These are phyloP conservation scores for Hebeloma cylindrosporum DNA, from an alignment of 768 basidiomycete species.

Conservation along the genomic window DNA sequence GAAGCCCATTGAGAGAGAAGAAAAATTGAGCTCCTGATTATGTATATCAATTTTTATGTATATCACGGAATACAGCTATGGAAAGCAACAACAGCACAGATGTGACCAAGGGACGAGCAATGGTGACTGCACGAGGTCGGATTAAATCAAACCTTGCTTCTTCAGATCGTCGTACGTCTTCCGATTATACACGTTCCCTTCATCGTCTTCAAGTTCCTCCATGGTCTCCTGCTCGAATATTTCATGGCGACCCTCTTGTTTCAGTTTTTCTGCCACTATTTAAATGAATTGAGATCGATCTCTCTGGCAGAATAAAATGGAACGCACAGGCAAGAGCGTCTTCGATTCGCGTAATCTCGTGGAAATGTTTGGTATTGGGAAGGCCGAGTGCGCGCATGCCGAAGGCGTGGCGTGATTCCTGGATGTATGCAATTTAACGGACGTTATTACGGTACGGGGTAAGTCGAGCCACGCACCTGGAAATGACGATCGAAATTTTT, in stretches of 20 bases:
- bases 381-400: constrained; percentile 97
- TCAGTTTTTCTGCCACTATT: constrained; percentile 93
- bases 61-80: constrained; percentile 1
- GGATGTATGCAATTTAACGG: constrained; percentile 22
- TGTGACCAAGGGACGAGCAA: no score
- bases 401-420: constrained; percentile 96
- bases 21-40: constrained; percentile 3
- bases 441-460: neutral
- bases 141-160: constrained; percentile 87
- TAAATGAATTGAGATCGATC: constrained; percentile 2
- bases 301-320: neutral
- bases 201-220: constrained; percentile 97
- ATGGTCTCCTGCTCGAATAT: constrained; percentile 92
- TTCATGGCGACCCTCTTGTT: constrained; percentile 94
- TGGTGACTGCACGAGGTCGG: no score
- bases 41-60: constrained; percentile 3
- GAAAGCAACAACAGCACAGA: no score
- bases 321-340: constrained; percentile 92
- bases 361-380: constrained; percentile 98
- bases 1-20: constrained; percentile 14
- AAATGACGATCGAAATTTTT: constrained; percentile 98
- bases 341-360: constrained; percentile 96
- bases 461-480: constrained; percentile 51
- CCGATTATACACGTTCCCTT: constrained; percentile 97
- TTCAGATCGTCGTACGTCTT: constrained; percentile 98